Evolutionary conservation across 1,284 basidiomycete species (phyloP).

Genomic region (Cryptococcus sp.): DNA sequence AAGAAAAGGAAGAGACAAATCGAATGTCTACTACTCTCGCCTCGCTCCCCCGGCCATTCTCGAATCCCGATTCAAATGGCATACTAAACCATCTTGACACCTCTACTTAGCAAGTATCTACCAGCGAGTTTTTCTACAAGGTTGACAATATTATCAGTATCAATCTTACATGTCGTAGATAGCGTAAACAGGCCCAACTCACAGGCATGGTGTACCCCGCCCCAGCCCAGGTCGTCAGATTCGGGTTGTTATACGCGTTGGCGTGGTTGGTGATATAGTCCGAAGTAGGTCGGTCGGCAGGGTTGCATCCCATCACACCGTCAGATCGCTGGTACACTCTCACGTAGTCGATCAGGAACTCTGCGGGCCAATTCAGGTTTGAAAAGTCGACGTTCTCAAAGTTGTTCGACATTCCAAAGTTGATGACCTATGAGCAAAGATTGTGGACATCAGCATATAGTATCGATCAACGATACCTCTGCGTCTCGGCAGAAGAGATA

Average conservation of each 20-base stretch:
- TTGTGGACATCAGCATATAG: neutral
- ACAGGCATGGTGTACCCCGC: conserved; percentile 44
- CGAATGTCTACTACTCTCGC: no score
- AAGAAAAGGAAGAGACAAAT: no score
- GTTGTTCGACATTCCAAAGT: conserved; percentile 60
- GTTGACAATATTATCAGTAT: conserved; percentile 2
- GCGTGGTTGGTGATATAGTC: conserved; percentile 44
- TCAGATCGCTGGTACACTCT: conserved; percentile 71
- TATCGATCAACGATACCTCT: neutral
- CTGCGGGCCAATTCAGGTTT: conserved; percentile 67
- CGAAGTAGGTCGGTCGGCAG: conserved; percentile 72
- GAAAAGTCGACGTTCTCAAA: conserved; percentile 62
- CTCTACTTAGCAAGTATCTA: conserved; percentile 1
- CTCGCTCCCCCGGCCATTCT: no score
- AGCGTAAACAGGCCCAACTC: conserved; percentile 16
- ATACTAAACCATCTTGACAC: no score
- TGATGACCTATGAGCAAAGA: conserved; percentile 72
- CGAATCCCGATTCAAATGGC: neutral
- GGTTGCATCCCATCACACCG: conserved; percentile 81
- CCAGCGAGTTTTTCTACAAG: conserved; percentile 8
- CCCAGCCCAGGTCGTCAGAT: conserved; percentile 40
- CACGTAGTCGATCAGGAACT: conserved; percentile 78
- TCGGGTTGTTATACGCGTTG: conserved; percentile 44
- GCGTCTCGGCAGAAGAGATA: neutral
- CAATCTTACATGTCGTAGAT: neutral